phyloP scores from a whole-genome alignment of 2,329 filamentous ascomycete species.

The Hymenoscyphus scutula region DNA sequence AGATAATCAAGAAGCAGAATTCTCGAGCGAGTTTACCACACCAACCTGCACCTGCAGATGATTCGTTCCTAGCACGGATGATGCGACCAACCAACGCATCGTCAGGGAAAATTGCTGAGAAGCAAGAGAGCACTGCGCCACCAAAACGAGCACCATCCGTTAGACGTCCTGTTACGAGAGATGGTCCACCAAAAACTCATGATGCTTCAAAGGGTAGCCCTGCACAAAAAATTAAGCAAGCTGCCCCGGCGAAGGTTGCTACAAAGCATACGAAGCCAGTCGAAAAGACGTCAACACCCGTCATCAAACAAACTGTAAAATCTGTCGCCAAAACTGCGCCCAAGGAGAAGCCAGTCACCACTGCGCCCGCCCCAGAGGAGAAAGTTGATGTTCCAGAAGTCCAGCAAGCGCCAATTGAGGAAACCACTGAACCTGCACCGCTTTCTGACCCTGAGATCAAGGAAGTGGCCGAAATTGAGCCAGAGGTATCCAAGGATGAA shows the following conservation, averaged over 20 bases:
- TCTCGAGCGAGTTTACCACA: slow-evolving; percentile 50
- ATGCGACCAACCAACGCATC: slow-evolving; percentile 73
- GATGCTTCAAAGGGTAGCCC: slow-evolving; percentile 20
- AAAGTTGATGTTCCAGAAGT: neutral
- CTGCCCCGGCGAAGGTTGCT: slow-evolving; percentile 15
- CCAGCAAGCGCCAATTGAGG: neutral
- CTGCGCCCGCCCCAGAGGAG: neutral
- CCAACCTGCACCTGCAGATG: slow-evolving; percentile 58
- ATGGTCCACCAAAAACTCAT: slow-evolving; percentile 26
- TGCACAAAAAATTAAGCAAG: slow-evolving; percentile 18
- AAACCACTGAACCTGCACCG: slow-evolving; percentile 11
- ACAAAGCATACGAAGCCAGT: slow-evolving; percentile 20
- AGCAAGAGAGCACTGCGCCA: slow-evolving; percentile 48
- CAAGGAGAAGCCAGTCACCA: slow-evolving; percentile 19
- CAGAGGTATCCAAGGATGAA: slow-evolving; percentile 11
- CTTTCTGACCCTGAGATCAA: slow-evolving; percentile 2
- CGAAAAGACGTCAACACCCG: slow-evolving; percentile 11
- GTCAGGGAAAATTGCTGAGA: slow-evolving; percentile 65
- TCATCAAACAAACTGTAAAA: neutral
- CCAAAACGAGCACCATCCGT: slow-evolving; percentile 32
- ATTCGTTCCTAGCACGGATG: slow-evolving; percentile 76
- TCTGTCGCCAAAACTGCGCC: neutral
- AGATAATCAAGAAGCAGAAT: slow-evolving; percentile 45
- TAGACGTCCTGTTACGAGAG: slow-evolving; percentile 29
- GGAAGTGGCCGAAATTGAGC: slow-evolving; percentile 18